Evolutionary conservation across 164 flowering plant species (phyloP), one percentile per base, ranked within the genome.

Genomic region (Annona squamosa): DNA sequence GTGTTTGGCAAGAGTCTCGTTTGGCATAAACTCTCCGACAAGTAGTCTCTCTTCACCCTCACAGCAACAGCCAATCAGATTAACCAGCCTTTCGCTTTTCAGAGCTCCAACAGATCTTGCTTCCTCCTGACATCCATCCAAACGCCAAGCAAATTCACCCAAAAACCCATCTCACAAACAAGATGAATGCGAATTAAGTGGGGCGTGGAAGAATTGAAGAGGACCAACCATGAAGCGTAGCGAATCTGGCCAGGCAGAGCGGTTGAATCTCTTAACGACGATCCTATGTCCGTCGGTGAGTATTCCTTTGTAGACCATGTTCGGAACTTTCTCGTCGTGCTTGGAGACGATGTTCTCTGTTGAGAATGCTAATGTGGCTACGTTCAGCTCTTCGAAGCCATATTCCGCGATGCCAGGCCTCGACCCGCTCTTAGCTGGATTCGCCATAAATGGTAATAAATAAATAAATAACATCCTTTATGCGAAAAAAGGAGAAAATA

Each of bases 281-380:
- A 94, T 76, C 86, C 79, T 83, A 1, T 87, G 84, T 73, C 83
- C 88, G 66, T 81, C 69, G 1, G 84, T 81, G 37, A 92, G 88
- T 76, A 78, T 81, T 59, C 97, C 97, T 81, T 76, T 86, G 79
- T 92, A 94, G 48, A 94, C 98, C 57, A 94, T 86, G 74, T 94
- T 94, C 2, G 98, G 97, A 73, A 97, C 94, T 79, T 92, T 94
- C 81, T 88, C 97, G 37, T 95, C 97, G 74, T 92, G 97, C 82
- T 94, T 97, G 41, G 97, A 94, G 5, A 94, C 97, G 46, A 94
- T 90, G 79, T 84, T 85, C 2, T 92, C 97, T 13, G 82, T 72
- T 1, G 90, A 85, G 74, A 94, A 94, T 3, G 90, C 91, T 45
- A 76, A 59, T 0, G 97, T 90, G 45, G 97, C 94, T 12, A 80